Percentiles rank a stretch among this genome's conserved stretches.
Evolutionary conservation across 805 yeast species (phyloP).

Genomic region (Zygosaccharomyces lentus): DNA sequence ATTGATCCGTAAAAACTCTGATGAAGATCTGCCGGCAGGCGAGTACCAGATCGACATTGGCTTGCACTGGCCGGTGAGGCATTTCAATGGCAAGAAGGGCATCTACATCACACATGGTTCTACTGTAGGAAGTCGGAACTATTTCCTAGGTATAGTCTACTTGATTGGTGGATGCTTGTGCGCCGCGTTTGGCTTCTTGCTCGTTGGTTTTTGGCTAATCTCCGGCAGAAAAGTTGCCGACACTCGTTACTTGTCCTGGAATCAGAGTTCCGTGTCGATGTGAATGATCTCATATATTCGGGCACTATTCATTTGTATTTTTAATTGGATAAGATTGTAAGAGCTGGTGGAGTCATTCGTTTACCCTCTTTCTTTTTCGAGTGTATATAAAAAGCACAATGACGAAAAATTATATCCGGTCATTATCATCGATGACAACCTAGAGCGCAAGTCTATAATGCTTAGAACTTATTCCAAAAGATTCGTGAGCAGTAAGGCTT

Average conservation of each 20-base stretch:
- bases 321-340: neutral
- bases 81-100: slow-evolving; percentile 63
- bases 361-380: neutral
- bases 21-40: slow-evolving; percentile 52
- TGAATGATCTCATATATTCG: neutral
- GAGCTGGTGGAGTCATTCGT: neutral
- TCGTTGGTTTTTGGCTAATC: slow-evolving; percentile 52
- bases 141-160: slow-evolving; percentile 69
- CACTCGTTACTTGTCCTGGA: slow-evolving; percentile 68
- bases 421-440: neutral
- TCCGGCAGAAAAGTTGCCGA: slow-evolving; percentile 73
- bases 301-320: neutral
- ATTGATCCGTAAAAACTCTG: slow-evolving; percentile 57
- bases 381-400: neutral
- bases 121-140: slow-evolving; percentile 71
- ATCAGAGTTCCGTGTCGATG: slow-evolving; percentile 24
- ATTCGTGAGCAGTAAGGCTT: slow-evolving; percentile 12
- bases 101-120: slow-evolving; percentile 66
- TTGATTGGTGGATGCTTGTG: slow-evolving; percentile 72
- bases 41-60: slow-evolving; percentile 63
- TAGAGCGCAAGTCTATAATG: slow-evolving; percentile 7
- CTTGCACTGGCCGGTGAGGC: slow-evolving; percentile 72
- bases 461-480: slow-evolving; percentile 19
- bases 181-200: slow-evolving; percentile 48
- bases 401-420: neutral